Evolutionary conservation across 352 stramenopile species (phyloP).

Genomic region (Albugo candida): DNA sequence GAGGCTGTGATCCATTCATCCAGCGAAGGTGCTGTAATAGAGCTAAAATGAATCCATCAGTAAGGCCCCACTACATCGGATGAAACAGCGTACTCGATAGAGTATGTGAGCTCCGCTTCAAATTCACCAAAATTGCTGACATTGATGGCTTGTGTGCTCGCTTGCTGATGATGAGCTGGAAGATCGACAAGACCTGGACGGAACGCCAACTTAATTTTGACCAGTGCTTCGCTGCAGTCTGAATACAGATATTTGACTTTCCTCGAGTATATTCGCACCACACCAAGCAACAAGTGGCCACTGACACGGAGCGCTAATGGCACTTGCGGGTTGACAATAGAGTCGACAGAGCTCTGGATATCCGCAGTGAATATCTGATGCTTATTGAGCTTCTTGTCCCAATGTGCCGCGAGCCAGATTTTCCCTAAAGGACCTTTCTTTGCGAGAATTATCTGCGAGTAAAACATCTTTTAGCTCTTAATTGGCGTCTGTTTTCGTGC

Average conservation of each 20-base stretch:
- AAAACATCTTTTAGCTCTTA: constrained; percentile 84
- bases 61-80: constrained; percentile 1
- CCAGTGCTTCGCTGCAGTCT: constrained; percentile 96
- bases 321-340: constrained; percentile 92
- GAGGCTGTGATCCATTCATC: constrained; percentile 67
- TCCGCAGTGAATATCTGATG: constrained; percentile 96
- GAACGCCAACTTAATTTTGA: constrained; percentile 98
- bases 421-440: constrained; percentile 98
- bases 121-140: constrained; percentile 74
- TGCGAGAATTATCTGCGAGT: constrained; percentile 97
- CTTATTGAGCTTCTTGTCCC: constrained; percentile 99
- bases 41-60: constrained; percentile 15
- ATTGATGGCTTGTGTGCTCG: constrained; percentile 59
- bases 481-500: too few species aligned
- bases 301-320: constrained; percentile 94
- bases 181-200: constrained; percentile 65
- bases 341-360: constrained; percentile 91
- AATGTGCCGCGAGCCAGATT: constrained; percentile 98
- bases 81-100: constrained; percentile 41
- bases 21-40: constrained; percentile 35
- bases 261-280: constrained; percentile 96
- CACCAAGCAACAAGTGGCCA: constrained; percentile 93
- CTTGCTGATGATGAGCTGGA: constrained; percentile 37
- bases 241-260: constrained; percentile 97
- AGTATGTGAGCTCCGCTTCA: constrained; percentile 66